Evolutionary conservation across 495 filamentous ascomycete genomes (phyloP).

Genomic region (Emericellopsis terricola): DNA sequence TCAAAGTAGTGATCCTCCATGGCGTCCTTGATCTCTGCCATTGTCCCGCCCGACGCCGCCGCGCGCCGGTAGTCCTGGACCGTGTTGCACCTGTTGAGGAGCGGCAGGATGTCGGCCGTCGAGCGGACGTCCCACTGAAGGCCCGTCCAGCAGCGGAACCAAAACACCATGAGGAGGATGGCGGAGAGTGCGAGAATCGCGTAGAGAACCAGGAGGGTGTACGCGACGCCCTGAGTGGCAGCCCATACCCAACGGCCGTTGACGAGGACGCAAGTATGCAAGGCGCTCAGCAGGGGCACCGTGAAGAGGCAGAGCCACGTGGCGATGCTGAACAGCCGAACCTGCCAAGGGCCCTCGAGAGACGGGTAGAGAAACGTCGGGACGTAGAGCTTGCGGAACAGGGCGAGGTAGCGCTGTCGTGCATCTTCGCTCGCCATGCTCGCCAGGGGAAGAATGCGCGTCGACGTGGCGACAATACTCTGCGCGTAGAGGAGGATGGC

Average conservation of each 20-base stretch:
- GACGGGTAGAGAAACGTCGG: constrained; percentile 30
- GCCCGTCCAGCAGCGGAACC: constrained; percentile 41
- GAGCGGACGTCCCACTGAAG: constrained; percentile 74
- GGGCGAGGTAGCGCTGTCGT: constrained; percentile 26
- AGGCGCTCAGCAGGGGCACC: constrained; percentile 25
- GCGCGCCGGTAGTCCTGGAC: constrained; percentile 39
- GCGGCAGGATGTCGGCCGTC: constrained; percentile 55
- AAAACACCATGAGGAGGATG: constrained; percentile 27
- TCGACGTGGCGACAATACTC: constrained; percentile 53
- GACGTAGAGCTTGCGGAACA: constrained; percentile 33
- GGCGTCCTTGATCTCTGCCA: constrained; percentile 16
- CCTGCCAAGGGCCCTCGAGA: constrained; percentile 23
- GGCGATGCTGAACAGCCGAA: constrained; percentile 22
- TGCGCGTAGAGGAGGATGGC: constrained; percentile 59
- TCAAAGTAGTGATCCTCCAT: constrained; percentile 33
- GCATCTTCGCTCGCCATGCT: constrained; percentile 44
- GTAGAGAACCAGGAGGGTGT: constrained; percentile 62
- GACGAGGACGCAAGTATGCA: constrained; percentile 25
- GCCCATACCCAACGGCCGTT: constrained; percentile 55
- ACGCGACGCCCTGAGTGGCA: constrained; percentile 54
- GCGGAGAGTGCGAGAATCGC: constrained; percentile 41
- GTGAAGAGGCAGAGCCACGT: constrained; percentile 29
- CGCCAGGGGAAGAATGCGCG: constrained; percentile 60
- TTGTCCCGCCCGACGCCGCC: constrained; percentile 41
- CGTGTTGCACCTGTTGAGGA: constrained; percentile 66